Conservation (phyloP, 805 yeast genomes). For the Lachancea lanzarotensis region DNA sequence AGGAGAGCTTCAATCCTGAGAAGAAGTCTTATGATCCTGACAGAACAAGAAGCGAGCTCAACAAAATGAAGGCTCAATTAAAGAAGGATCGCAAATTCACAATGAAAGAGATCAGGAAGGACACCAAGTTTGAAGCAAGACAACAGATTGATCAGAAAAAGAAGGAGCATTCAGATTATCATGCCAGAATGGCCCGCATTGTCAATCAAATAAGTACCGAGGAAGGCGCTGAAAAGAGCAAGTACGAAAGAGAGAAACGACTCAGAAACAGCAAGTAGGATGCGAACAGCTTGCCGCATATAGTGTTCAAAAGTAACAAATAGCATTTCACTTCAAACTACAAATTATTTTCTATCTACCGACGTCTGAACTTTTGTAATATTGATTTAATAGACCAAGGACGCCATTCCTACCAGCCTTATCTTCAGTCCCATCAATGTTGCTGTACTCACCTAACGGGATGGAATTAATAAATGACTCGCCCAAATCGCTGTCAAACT, state of each 20-base stretch:
- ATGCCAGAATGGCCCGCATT: slow-evolving; percentile 81
- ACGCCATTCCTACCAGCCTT: slow-evolving; percentile 42
- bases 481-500: slow-evolving; percentile 28
- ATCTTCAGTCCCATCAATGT: slow-evolving; percentile 6
- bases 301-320: background rate
- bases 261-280: slow-evolving; percentile 43
- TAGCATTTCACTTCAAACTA: background rate
- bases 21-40: slow-evolving; percentile 86
- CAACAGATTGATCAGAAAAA: slow-evolving; percentile 77
- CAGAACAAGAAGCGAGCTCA: slow-evolving; percentile 71
- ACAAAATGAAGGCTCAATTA: slow-evolving; percentile 74
- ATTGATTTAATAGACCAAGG: slow-evolving; percentile 74
- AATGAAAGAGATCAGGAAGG: slow-evolving; percentile 84
- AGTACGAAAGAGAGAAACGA: slow-evolving; percentile 80
- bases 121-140: slow-evolving; percentile 78
- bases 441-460: slow-evolving; percentile 18
- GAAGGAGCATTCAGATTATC: slow-evolving; percentile 68
- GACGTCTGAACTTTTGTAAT: slow-evolving; percentile 46
- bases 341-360: slow-evolving; percentile 11
- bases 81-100: slow-evolving; percentile 89
- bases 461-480: slow-evolving; percentile 39
- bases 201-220: slow-evolving; percentile 83
- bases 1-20: slow-evolving; percentile 93
- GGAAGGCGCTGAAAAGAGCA: slow-evolving; percentile 92
- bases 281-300: background rate